A percentile compares a stretch with the other conserved stretches of the same genome.
phyloP scores from a whole-genome alignment of 106 monocot species.

The Dendrobium officinale region DNA sequence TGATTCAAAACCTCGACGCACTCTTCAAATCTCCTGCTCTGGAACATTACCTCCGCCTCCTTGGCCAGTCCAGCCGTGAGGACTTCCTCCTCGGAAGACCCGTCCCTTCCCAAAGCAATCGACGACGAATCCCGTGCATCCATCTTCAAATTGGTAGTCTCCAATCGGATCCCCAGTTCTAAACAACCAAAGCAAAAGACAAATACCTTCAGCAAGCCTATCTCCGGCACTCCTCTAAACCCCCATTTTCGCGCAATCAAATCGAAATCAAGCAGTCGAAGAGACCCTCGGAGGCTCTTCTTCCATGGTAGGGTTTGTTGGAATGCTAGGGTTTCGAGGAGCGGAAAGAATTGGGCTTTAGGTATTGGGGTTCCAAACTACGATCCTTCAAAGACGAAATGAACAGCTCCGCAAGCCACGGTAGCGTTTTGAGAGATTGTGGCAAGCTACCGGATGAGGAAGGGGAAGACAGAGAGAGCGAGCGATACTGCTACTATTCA shows the following conservation, averaged over 20 bases:
- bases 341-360: neutral
- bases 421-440: neutral
- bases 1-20: conserved; percentile 33
- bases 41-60: conserved; percentile 33
- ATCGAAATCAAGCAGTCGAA: neutral
- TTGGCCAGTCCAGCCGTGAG: conserved; percentile 17
- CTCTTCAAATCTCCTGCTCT: conserved; percentile 31
- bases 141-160: conserved; percentile 15
- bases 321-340: conserved; percentile 4
- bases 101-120: conserved; percentile 14
- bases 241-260: neutral
- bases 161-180: conserved; percentile 2
- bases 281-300: neutral
- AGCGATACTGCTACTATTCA: neutral
- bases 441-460: neutral
- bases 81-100: conserved; percentile 15
- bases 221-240: neutral
- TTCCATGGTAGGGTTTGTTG: neutral
- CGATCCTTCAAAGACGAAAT: neutral
- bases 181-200: neutral
- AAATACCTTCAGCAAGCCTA: neutral
- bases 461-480: neutral
- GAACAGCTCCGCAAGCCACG: no score
- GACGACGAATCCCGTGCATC: conserved; percentile 14
- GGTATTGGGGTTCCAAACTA: neutral